These are phyloP conservation scores for Craterostigma plantagineum DNA, from an alignment of 257 asterid genomes.

Conservation along the genomic window DNA sequence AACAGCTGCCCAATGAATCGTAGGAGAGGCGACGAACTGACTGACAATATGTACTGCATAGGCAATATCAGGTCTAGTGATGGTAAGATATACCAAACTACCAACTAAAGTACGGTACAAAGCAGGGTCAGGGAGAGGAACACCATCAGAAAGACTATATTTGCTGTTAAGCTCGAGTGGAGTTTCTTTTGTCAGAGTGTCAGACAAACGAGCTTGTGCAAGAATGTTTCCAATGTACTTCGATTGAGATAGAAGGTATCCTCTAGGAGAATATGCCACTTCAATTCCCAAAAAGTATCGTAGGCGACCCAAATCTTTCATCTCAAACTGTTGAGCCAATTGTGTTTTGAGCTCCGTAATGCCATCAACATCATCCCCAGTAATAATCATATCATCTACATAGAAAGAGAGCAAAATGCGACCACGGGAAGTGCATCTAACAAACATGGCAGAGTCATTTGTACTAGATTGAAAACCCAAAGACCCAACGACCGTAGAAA, in stretches of 20 bases:
- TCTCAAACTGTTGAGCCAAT: background rate
- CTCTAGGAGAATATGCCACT: background rate
- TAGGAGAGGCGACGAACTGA: background rate
- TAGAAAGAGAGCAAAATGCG: background rate
- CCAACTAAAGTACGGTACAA: slow-evolving; percentile 2
- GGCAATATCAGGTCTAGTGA: background rate
- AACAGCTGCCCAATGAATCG: background rate
- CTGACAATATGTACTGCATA: background rate
- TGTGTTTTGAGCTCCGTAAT: background rate
- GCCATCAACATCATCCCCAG: background rate
- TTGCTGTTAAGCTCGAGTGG: background rate
- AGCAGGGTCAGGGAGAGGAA: background rate
- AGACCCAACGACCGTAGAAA: background rate
- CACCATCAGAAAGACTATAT: background rate
- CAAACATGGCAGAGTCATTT: background rate
- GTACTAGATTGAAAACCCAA: background rate
- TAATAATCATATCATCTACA: slow-evolving; percentile 1
- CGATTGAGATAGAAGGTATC: slow-evolving; percentile 1
- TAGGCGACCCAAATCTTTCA: slow-evolving; percentile 1
- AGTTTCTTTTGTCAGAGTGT: background rate
- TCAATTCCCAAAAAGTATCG: slow-evolving; percentile 4
- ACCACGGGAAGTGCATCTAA: background rate
- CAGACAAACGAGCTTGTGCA: background rate
- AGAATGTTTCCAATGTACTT: background rate
- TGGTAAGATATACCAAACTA: background rate